Evolutionary conservation across 345 rosid genomes (phyloP), one percentile per base, ranked within the genome.

Genomic region (Salix udensis): DNA sequence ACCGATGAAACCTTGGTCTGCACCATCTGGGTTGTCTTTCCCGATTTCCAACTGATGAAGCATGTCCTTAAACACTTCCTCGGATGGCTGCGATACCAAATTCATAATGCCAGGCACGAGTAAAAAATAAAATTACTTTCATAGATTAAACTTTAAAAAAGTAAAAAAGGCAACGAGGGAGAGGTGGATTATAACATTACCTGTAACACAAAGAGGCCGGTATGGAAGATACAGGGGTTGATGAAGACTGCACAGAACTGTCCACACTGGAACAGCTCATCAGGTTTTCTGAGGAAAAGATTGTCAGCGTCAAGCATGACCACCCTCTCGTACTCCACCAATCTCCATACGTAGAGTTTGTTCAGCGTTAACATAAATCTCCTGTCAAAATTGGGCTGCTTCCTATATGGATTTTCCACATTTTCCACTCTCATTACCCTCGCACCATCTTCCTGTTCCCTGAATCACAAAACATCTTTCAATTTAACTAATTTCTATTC

Each of bases 221-320:
- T 96, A 74, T 96, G 98, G 90, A 96, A 94, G 81, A 96, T 88
- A 81, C 99, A 93, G 61, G 99, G 99, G 80, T 95, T 95, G 83
- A 93, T 95, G 82, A 95, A 95, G 69, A 85, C 96, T 1, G 98
- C 98, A 86, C 99, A 96, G 77, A 96, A 96, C 62, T 89, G 91
- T 13, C 98, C 99, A 68, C 99, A 96, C 68, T 89, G 97, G 87
- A 96, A 96, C 66, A 96, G 85, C 82, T 96, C 99, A 60, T 96
- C 98, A 0, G 97, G 39, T 55, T 91, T 93, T 65, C 80, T 79
- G 50, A 96, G 93, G 88, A 96, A 94, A 26, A 96, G 93, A 81
- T 96, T 96, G 81, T 96, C 98, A 2, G 88, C 88, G 53, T 96
- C 99, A 2, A 96, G 92, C 98, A 96, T 96, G 66, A 94, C 89